These are phyloP conservation scores for Exidia glandulosa DNA, from an alignment of 768 basidiomycete species.

Conservation along the genomic window DNA sequence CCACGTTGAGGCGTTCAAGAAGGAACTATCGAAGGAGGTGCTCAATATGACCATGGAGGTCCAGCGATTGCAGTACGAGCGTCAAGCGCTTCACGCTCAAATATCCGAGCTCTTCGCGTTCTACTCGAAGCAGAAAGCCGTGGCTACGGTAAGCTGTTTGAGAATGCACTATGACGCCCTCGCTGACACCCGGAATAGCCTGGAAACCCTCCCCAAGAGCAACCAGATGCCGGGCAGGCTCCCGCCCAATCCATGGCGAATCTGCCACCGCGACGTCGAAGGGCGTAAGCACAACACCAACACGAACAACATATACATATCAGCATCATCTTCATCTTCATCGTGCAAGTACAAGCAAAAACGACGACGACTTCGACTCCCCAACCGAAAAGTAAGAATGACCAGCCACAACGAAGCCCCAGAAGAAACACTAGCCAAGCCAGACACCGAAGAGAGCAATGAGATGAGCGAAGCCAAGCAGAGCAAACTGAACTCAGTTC, in stretches of 20 bases:
- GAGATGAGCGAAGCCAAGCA: too few relatives aligned
- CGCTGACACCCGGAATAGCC: neutral
- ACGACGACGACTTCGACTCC: too few relatives aligned
- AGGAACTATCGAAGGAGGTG: slow-evolving; percentile 66
- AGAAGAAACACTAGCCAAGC: too few relatives aligned
- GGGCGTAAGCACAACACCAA: neutral
- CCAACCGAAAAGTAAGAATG: too few relatives aligned
- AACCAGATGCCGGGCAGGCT: neutral
- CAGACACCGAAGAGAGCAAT: too few relatives aligned
- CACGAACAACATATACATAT: too few relatives aligned
- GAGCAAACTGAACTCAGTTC: too few relatives aligned
- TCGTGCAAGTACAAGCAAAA: too few relatives aligned
- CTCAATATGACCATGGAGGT: slow-evolving; percentile 65
- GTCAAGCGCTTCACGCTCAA: slow-evolving; percentile 53
- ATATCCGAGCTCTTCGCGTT: slow-evolving; percentile 66
- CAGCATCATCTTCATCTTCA: too few relatives aligned
- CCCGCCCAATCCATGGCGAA: neutral
- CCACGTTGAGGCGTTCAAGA: slow-evolving; percentile 83
- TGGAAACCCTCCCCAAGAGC: neutral
- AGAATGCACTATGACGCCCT: neutral
- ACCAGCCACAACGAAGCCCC: too few relatives aligned
- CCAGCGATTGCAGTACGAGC: slow-evolving; percentile 51
- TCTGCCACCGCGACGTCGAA: neutral
- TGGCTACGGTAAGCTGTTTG: neutral
- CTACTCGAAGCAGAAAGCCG: slow-evolving; percentile 43